phyloP scores from a whole-genome alignment of 345 rosid genomes.

The Diplotaxis tenuifolia region DNA sequence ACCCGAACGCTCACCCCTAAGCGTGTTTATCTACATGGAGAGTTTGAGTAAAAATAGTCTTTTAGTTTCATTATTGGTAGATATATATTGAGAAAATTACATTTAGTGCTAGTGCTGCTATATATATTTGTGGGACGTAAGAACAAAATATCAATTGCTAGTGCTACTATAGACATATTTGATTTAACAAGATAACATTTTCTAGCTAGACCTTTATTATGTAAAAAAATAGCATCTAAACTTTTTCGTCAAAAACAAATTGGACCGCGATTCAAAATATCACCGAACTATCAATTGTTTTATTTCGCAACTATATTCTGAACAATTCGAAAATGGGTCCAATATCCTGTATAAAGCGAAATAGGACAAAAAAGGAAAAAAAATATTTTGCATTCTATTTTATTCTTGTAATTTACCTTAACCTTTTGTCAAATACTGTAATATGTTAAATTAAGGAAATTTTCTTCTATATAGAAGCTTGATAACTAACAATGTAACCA shows the following conservation, averaged over 20 bases:
- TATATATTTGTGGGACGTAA: too few relatives aligned
- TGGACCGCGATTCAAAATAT: conserved; percentile 6
- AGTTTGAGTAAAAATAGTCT: too few relatives aligned
- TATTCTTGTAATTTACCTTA: background rate
- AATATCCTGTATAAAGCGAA: conserved; percentile 3
- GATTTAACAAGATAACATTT: background rate
- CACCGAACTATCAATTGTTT: background rate
- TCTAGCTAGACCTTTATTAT: background rate
- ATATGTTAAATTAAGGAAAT: too few relatives aligned
- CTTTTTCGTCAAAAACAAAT: background rate
- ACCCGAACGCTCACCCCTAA: too few relatives aligned
- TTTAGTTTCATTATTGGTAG: too few relatives aligned
- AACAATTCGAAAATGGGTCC: conserved; percentile 14
- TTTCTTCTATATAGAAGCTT: too few relatives aligned
- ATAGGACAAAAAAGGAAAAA: background rate
- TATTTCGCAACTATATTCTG: conserved; percentile 6
- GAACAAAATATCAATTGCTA: background rate
- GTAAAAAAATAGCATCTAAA: conserved; percentile 1
- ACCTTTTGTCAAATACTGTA: background rate
- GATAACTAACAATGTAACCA: background rate
- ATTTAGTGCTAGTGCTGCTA: too few relatives aligned
- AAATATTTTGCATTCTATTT: background rate
- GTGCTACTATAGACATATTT: background rate
- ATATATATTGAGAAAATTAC: too few relatives aligned
- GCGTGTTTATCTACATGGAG: too few relatives aligned